A percentile compares a stretch with the other conserved stretches of the same genome.
Evolutionary conservation across 305 asterid species (phyloP).

Genomic region (Striga hermonthica): DNA sequence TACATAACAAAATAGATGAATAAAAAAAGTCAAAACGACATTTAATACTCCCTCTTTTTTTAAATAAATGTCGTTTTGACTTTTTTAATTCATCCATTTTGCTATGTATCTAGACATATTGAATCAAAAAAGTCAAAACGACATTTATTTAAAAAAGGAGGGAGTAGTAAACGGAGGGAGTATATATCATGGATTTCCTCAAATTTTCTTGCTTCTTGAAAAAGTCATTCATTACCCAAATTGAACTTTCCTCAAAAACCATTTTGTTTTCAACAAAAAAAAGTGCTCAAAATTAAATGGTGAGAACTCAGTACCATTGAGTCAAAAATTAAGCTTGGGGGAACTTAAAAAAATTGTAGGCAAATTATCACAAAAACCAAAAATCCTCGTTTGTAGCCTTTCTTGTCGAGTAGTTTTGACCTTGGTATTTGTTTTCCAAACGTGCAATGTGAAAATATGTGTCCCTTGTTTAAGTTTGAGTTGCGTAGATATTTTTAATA

Average conservation of each 20-base stretch:
- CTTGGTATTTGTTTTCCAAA: slow-evolving; percentile 11
- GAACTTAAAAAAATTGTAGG: not conserved
- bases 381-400: slow-evolving; percentile 8
- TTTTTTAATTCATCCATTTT: too few relatives aligned
- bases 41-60: too few relatives aligned
- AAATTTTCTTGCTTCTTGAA: not conserved
- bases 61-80: too few relatives aligned
- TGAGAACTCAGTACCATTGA: not conserved
- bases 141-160: too few relatives aligned
- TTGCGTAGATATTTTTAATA: too few relatives aligned
- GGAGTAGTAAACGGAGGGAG: too few relatives aligned
- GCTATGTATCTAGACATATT: too few relatives aligned
- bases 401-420: slow-evolving; percentile 10
- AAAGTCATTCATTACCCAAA: too few relatives aligned
- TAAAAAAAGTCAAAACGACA: too few relatives aligned
- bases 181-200: not conserved
- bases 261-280: slow-evolving; percentile 1
- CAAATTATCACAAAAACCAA: not conserved
- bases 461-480: not conserved
- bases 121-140: too few relatives aligned
- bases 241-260: too few relatives aligned
- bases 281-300: not conserved
- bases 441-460: not conserved
- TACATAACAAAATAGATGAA: too few relatives aligned
- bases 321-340: not conserved